A percentile compares a stretch with the other conserved stretches of the same genome.
These are phyloP conservation scores for Funneliformis caledonium DNA, from an alignment of 371 early-diverging fungal species.

Conservation along the genomic window DNA sequence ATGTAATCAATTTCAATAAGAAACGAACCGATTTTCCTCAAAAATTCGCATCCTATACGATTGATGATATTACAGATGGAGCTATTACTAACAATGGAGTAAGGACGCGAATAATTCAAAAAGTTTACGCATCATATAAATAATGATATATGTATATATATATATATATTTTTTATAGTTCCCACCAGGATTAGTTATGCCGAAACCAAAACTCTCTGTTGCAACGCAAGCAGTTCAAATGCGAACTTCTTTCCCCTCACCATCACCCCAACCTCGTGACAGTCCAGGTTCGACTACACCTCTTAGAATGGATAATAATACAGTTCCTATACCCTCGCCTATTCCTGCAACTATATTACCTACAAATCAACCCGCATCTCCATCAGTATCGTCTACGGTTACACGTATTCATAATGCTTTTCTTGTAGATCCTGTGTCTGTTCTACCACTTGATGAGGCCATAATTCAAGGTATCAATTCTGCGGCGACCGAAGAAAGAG, in stretches of 20 bases:
- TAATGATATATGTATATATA: neutral
- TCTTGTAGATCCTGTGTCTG: conserved; percentile 30
- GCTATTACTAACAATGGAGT: conserved; percentile 43
- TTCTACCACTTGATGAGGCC: conserved; percentile 68
- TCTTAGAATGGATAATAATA: conserved; percentile 44
- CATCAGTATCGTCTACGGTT: conserved; percentile 24
- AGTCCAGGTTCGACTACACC: conserved; percentile 42
- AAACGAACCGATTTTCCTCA: conserved; percentile 46
- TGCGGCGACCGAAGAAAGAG: conserved; percentile 71
- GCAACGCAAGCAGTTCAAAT: neutral
- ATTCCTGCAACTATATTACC: conserved; percentile 28
- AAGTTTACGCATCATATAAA: neutral
- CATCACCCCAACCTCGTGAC: conserved; percentile 25
- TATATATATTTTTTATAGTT: neutral
- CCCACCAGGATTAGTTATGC: neutral
- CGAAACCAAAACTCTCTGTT: conserved; percentile 25
- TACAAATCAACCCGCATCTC: conserved; percentile 22
- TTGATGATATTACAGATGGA: conserved; percentile 42
- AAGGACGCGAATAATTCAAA: conserved; percentile 41
- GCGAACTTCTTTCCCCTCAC: neutral
- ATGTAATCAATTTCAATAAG: conserved; percentile 52
- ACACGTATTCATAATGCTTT: conserved; percentile 12
- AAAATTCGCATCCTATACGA: conserved; percentile 42
- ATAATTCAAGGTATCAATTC: conserved; percentile 78
- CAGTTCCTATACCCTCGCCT: conserved; percentile 40